These are phyloP conservation scores for Lenwebbia sp. DNA, from an alignment of 345 rosid genomes.

Conservation along the genomic window DNA sequence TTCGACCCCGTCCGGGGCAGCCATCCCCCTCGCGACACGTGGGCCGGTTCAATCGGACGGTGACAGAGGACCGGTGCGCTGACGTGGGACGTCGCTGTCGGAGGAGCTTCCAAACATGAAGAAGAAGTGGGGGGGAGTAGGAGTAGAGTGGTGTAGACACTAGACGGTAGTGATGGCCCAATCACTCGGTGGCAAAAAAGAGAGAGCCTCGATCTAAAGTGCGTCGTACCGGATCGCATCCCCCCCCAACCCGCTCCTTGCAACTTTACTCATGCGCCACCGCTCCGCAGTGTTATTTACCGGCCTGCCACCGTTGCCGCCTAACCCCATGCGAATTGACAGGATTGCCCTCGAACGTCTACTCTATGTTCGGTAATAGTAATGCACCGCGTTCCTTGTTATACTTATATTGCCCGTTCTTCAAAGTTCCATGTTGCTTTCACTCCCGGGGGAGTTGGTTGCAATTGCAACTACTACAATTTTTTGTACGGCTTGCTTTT, in stretches of 20 bases:
- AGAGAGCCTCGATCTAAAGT: conserved; percentile 22
- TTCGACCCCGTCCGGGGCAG: neutral
- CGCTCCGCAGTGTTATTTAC: conserved; percentile 1
- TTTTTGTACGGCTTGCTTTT: neutral
- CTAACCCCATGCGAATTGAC: neutral
- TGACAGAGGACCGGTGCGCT: conserved; percentile 13
- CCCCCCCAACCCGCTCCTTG: neutral
- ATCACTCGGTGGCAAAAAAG: conserved; percentile 9
- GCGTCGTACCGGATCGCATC: neutral
- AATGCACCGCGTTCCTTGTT: neutral
- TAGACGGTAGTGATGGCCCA: conserved; percentile 3
- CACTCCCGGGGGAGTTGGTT: neutral
- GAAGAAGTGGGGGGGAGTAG: neutral
- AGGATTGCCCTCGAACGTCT: neutral
- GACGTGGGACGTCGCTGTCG: conserved; percentile 26
- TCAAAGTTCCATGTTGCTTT: neutral
- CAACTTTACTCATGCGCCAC: neutral
- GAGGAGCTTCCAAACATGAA: neutral
- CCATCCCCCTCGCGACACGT: conserved; percentile 6
- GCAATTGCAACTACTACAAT: neutral
- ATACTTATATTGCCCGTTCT: neutral
- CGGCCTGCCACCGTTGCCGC: conserved; percentile 9
- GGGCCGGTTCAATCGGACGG: neutral
- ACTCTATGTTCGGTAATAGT: neutral
- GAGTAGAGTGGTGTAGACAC: neutral